Conservation (phyloP, 345 rosid species). For the Brassica nigra region DNA sequence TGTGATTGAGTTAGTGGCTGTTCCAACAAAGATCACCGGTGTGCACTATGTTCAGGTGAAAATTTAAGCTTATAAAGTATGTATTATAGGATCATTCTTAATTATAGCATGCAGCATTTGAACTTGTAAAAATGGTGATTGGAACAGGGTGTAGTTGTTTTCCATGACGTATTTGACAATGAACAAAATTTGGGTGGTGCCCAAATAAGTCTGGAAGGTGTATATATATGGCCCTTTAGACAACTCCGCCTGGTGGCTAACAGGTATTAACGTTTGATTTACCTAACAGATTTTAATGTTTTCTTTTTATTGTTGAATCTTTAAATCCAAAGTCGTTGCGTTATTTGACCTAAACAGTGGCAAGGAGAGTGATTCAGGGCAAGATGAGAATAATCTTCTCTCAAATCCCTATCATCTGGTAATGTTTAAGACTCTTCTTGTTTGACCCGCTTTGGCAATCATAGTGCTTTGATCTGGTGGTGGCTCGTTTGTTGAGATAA, state of each 20-base stretch:
- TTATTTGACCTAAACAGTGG: constrained; percentile 55
- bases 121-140: constrained; percentile 22
- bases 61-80: constrained; percentile 15
- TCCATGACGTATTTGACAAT: constrained; percentile 91
- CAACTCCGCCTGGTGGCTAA: constrained; percentile 93
- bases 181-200: constrained; percentile 85
- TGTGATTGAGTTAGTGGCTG: constrained; percentile 77
- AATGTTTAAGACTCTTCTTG: constrained; percentile 37
- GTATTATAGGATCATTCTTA: neutral
- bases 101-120: constrained; percentile 19
- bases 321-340: constrained; percentile 18
- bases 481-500: constrained; percentile 18
- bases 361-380: constrained; percentile 75
- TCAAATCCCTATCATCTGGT: constrained; percentile 98
- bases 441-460: neutral
- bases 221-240: constrained; percentile 98
- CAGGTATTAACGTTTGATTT: constrained; percentile 54
- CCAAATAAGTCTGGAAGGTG: constrained; percentile 93
- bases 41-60: constrained; percentile 96
- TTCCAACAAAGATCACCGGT: constrained; percentile 86
- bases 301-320: neutral
- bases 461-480: neutral
- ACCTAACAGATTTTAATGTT: neutral
- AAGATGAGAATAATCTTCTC: constrained; percentile 82
- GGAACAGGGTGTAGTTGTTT: constrained; percentile 87